Base-by-base conservation (phyloP, 768 basidiomycete species). In the Suillus ampliporus region DNA sequence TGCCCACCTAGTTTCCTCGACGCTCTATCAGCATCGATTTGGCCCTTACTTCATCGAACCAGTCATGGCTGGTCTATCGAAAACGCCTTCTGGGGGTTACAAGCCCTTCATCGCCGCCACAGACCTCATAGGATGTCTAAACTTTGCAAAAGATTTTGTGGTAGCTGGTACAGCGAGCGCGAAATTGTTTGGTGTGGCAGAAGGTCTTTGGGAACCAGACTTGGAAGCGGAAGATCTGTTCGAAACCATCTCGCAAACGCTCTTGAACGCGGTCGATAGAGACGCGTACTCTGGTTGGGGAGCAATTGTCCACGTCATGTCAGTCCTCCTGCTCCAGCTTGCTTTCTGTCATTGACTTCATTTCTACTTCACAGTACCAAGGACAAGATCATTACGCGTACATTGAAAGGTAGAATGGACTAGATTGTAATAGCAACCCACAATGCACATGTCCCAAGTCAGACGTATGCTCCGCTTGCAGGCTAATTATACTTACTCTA, bases 281-380 rank as follows among this genome's bases (percentile, higher is more conserved):
- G 97, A 99, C 77, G 95, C 97, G 23, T 94, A 87, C 75, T 97
- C 95, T 60, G 97, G 97, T 63, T 98, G 95, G 95, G 97, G 97
- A 47, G 94, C 89, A 41, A 78, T 97, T 60, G 97, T 99, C 43
- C 92, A 98, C 82, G 82, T 99, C 61, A 92, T 99, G 95, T 97
- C 76, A 84, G 94, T 80, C 19, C 13, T 41, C 41, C 53, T 47
- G 41, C 34, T 50, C 43, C 19, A 48, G 38, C 61, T 61, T 44
- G 17, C 62, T 64, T 48, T 50, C 46, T 57, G 21, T 60, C 63
- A 64, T 44, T 62, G 51, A 51, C 60, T 57, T 59, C 52, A 61
- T 58, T 60, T 35, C 48, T 43, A 21, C 14, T 34, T 23, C 66
- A 48, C 62, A 91, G 90, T 60, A 91, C 89, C 46, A 88, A 89